These are phyloP conservation scores for Monosporascus sp. DNA, from an alignment of 2,329 filamentous ascomycete species.

Conservation along the genomic window DNA sequence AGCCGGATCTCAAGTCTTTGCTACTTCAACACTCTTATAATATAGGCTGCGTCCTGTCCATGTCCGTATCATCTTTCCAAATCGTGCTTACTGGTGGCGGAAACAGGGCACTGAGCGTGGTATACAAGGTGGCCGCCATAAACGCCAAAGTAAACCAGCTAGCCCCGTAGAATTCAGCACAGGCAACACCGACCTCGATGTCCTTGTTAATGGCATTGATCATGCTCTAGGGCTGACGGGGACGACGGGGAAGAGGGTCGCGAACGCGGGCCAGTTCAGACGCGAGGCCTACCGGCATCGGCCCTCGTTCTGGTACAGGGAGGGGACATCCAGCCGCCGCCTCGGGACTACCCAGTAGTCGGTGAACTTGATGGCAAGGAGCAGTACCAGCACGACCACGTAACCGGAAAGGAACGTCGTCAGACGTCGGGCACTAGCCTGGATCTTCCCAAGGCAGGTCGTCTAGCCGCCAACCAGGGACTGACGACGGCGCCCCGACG, in stretches of 20 bases:
- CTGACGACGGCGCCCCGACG: slow-evolving; percentile 1
- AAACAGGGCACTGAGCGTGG: neutral
- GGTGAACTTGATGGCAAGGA: slow-evolving; percentile 6
- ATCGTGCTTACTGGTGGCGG: neutral
- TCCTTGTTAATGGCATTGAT: slow-evolving; percentile 1
- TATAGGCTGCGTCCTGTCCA: neutral
- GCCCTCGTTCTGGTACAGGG: slow-evolving; percentile 5
- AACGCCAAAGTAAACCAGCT: slow-evolving; percentile 5
- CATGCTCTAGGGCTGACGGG: slow-evolving; percentile 2
- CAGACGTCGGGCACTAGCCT: slow-evolving; percentile 2
- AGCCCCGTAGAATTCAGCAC: slow-evolving; percentile 3
- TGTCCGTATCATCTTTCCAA: neutral
- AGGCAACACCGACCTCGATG: neutral
- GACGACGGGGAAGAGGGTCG: slow-evolving; percentile 2
- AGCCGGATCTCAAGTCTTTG: neutral
- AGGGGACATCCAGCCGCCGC: slow-evolving; percentile 1
- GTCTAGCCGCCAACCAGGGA: slow-evolving; percentile 4
- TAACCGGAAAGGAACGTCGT: slow-evolving; percentile 5
- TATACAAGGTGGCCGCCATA: slow-evolving; percentile 3
- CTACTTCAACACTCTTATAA: neutral
- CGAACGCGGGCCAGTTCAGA: slow-evolving; percentile 5
- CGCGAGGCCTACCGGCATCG: slow-evolving; percentile 4
- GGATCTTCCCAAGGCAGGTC: slow-evolving; percentile 4
- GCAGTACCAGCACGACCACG: slow-evolving; percentile 6
- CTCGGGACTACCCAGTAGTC: slow-evolving; percentile 8